Percentiles rank a stretch among this genome's conserved stretches.
Conservation (phyloP, 768 basidiomycete genomes). For the Trametes gibbosa region DNA sequence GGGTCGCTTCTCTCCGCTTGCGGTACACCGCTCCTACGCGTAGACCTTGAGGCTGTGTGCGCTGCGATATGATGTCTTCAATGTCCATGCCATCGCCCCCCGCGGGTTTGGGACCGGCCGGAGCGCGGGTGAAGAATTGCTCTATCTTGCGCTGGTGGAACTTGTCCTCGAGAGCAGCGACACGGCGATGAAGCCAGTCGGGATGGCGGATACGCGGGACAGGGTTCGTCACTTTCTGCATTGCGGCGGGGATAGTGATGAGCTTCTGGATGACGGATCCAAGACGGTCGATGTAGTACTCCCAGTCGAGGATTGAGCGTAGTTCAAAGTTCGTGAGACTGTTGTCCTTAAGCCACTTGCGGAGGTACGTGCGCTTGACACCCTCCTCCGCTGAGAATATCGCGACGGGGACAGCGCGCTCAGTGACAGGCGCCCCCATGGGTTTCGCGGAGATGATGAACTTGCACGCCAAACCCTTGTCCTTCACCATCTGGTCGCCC, state of each 20-base stretch:
- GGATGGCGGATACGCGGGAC: conserved; percentile 95
- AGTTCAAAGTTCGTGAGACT: conserved; percentile 84
- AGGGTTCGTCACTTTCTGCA: conserved; percentile 96
- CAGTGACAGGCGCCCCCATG: conserved; percentile 90
- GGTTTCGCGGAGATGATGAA: conserved; percentile 98
- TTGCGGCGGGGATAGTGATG: conserved; percentile 97
- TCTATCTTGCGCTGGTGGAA: conserved; percentile 98
- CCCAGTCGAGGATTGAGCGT: conserved; percentile 94
- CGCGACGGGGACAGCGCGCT: conserved; percentile 93
- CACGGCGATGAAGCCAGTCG: conserved; percentile 93
- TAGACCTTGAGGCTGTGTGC: conserved; percentile 28
- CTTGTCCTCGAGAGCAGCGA: conserved; percentile 87
- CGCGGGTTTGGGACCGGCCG: conserved; percentile 31
- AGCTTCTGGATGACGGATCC: conserved; percentile 98
- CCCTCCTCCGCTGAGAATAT: conserved; percentile 96
- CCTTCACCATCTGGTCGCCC: conserved; percentile 98
- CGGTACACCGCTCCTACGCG: conserved; percentile 56
- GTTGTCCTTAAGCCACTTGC: conserved; percentile 96
- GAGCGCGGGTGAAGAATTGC: conserved; percentile 75
- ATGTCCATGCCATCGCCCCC: conserved; percentile 56
- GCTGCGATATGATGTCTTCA: conserved; percentile 15
- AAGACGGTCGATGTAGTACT: conserved; percentile 95
- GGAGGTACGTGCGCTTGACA: conserved; percentile 85
- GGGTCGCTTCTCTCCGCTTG: conserved; percentile 43
- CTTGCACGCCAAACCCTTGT: conserved; percentile 97